These are phyloP conservation scores for Calonectria pteridis DNA, from an alignment of 2,329 filamentous ascomycete species.

Conservation along the genomic window DNA sequence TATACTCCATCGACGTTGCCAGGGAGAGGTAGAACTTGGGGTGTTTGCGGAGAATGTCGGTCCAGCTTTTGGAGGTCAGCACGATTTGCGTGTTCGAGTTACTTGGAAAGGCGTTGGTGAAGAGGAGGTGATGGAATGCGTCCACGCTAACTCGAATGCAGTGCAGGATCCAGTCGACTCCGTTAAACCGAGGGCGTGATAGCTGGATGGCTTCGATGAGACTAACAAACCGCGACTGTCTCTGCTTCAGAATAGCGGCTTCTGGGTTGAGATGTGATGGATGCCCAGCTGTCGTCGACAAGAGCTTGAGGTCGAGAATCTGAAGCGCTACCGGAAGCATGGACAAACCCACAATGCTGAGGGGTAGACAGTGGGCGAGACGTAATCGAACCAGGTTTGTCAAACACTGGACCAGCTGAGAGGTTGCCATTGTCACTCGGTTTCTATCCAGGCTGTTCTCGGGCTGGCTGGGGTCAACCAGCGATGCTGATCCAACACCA, in stretches of 20 bases:
- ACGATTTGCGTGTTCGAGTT: background rate
- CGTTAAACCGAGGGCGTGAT: constrained; percentile 12
- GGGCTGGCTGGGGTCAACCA: background rate
- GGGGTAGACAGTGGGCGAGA: background rate
- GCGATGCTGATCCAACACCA: background rate
- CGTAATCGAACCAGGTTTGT: constrained; percentile 2
- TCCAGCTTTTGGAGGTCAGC: constrained; percentile 11
- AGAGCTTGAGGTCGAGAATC: constrained; percentile 16
- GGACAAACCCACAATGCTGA: constrained; percentile 7
- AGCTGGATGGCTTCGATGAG: constrained; percentile 15
- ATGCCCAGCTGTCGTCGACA: background rate
- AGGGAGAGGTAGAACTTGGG: constrained; percentile 16
- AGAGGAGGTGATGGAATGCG: constrained; percentile 7
- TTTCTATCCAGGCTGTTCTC: background rate
- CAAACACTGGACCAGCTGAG: constrained; percentile 9
- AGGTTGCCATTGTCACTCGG: background rate
- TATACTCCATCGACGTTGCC: constrained; percentile 10
- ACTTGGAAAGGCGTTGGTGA: constrained; percentile 1
- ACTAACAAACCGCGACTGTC: constrained; percentile 5
- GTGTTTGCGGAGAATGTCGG: constrained; percentile 12
- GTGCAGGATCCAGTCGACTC: constrained; percentile 15
- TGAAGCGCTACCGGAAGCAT: constrained; percentile 15
- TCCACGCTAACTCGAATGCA: constrained; percentile 18
- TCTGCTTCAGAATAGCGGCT: background rate
- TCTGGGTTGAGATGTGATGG: background rate